Base-by-base conservation (phyloP, 2,329 filamentous ascomycete genomes). In the Camillea tinctor region DNA sequence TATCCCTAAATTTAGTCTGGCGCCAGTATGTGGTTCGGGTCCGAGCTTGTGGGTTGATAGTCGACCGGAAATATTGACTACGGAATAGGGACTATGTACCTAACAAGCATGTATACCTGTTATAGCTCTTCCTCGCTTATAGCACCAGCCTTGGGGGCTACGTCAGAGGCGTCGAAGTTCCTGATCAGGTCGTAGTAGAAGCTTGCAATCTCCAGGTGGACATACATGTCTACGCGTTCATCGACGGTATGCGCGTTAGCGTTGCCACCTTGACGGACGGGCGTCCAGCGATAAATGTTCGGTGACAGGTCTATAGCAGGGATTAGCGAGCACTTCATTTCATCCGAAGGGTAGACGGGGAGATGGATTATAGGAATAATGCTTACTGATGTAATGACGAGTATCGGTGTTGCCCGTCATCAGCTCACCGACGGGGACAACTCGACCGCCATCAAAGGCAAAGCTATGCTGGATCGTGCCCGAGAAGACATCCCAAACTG, bases 221-320 rank as follows among this genome's bases (percentile, higher is more conserved):
- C 66, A 9, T 72, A 68, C 75, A 78, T 77, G 21, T 76, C 71
- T 44, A 77, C 64, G 11, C 69, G 66, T 61, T 77, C 76, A 61
- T 78, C 71, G 21, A 78, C 74, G 0, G 76, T 77, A 59, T 78
- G 76, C 1, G 60, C 69, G 57, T 75, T 73, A 1, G 62, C 56
- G 26, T 60, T 67, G 11, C 69, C 70, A 6, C 71, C 74, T 52
- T 75, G 65, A 52, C 75, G 75, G 8, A 68, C 66, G 3, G 76
- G 76, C 1, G 68, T 69, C 70, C 75, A 79, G 21, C 76, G 73
- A 63, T 78, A 78, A n/a, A 78, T 69, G 52, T 77, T 72, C 26
- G 60, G 66, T 2, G 71, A 73, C 15, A 78, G 61, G 26, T 70
- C 72, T 76, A 24, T 55, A 20, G 9, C 20, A 5, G 3, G 26